Evolutionary conservation across 768 basidiomycete genomes (phyloP), one percentile per base, ranked within the genome.

Genomic region (Heimioporus sp.): DNA sequence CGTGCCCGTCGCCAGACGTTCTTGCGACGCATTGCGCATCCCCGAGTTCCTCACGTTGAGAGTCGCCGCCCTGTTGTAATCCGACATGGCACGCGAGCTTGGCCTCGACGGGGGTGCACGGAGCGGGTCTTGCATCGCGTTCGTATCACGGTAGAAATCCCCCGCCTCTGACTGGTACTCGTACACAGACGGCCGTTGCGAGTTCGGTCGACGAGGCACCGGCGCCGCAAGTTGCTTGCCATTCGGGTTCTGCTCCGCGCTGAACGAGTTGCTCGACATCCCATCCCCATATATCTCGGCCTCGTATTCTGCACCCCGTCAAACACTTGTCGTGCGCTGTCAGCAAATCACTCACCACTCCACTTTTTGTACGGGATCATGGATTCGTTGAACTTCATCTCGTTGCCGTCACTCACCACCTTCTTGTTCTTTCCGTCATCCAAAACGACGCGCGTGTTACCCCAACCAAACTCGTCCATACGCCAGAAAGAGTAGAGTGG

Each of bases 291-390:
- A 85, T 4, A 75, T 74, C 59, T 86, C 82, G 3, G 80, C 75
- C 60, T 87, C 83, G 64, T 86, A 85, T 57, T 85, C 85, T 83
- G 67, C 1, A 44, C 8, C 35, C 17, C 10, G 49, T 70, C 39
- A 69, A 44, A 46, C 35, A 39, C 21, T 12, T 6, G 52, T 45
- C 17, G 30, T 43, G 38, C 3, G 20, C 34, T 28, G 39, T 34
- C 19, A 21, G 35, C 2, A 1, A 40, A 45, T 5, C 15, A 74
- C 82, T 40, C 62, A 84, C 84, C 85, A 55, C 78, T 80, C 71
- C 87, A 89, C 57, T 80, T 83, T 72, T 82, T 82, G 63, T 87
- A 77, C 5, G 86, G 86, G 50, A 89, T 87, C 81, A 86, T 85
- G 28, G 79, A 82, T 45, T 89, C 87, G 58, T 84, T 83, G 73